Conservation (phyloP, 345 rosid genomes). For the Ceriops tagal region DNA sequence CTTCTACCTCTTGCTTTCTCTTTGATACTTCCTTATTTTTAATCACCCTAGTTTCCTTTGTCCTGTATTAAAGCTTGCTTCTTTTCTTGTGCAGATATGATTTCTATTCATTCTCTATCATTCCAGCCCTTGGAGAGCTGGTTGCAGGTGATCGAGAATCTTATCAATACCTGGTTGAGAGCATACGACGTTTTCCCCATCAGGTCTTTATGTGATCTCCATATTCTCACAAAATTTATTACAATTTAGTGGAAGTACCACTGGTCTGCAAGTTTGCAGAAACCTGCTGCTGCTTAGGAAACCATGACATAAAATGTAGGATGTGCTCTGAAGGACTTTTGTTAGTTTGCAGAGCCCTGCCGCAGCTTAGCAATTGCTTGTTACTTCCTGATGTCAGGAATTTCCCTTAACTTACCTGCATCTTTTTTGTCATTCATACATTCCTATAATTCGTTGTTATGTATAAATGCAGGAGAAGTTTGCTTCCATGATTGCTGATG, state of each 20-base stretch:
- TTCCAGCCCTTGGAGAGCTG: constrained; percentile 77
- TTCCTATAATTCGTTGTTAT: neutral
- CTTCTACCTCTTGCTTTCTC: neutral
- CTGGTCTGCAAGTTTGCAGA: no score
- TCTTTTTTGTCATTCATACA: neutral
- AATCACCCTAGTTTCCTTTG: neutral
- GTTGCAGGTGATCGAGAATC: constrained; percentile 81
- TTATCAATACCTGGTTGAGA: constrained; percentile 91
- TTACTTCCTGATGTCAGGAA: no score
- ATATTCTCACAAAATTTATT: neutral
- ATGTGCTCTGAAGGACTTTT: no score
- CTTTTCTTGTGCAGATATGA: constrained; percentile 59
- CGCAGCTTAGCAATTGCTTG: no score
- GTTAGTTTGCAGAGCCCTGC: no score
- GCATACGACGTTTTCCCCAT: constrained; percentile 83
- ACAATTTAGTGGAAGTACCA: no score
- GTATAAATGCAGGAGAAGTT: constrained; percentile 52
- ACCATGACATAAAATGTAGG: no score
- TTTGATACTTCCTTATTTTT: neutral
- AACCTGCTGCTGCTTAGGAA: no score
- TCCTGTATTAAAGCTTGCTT: neutral
- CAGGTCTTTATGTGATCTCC: constrained; percentile 31
- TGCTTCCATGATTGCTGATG: constrained; percentile 83
- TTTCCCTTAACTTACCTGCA: no score
- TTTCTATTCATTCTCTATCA: constrained; percentile 72